phyloP scores from a whole-genome alignment of 2,329 filamentous ascomycete species.

The Cladosporium sp. region DNA sequence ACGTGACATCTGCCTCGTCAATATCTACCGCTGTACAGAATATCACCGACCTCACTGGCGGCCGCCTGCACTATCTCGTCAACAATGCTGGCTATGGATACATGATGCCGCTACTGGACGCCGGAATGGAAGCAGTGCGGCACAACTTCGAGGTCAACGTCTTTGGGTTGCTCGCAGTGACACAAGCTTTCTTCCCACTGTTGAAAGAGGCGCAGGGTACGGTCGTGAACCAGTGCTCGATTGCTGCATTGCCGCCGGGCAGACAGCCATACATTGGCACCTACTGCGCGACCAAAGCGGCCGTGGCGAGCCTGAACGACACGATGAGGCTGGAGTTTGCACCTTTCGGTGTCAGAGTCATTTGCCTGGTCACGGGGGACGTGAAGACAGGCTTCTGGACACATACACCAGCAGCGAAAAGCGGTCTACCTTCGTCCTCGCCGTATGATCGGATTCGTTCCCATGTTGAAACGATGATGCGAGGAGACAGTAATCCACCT shows the following conservation, averaged over 20 bases:
- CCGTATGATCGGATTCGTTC: slow-evolving; percentile 17
- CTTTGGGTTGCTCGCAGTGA: slow-evolving; percentile 35
- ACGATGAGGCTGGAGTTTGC: slow-evolving; percentile 24
- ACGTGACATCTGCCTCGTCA: slow-evolving; percentile 36
- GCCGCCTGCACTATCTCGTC: slow-evolving; percentile 40
- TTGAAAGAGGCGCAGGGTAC: slow-evolving; percentile 33
- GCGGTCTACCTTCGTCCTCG: slow-evolving; percentile 21
- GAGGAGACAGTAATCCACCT: slow-evolving; percentile 6
- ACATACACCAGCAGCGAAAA: background rate
- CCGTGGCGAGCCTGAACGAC: slow-evolving; percentile 19
- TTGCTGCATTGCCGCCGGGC: slow-evolving; percentile 19
- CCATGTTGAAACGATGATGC: slow-evolving; percentile 9
- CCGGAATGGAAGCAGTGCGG: slow-evolving; percentile 39
- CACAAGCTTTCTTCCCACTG: slow-evolving; percentile 44
- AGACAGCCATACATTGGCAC: slow-evolving; percentile 26
- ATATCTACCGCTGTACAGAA: slow-evolving; percentile 30
- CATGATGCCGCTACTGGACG: slow-evolving; percentile 24
- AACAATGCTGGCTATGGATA: slow-evolving; percentile 42
- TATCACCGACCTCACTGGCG: slow-evolving; percentile 25
- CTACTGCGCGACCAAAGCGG: slow-evolving; percentile 29
- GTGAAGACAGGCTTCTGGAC: slow-evolving; percentile 15
- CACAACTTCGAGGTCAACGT: slow-evolving; percentile 46
- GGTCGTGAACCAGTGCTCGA: slow-evolving; percentile 35
- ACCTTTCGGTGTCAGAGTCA: slow-evolving; percentile 23
- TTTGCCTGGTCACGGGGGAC: slow-evolving; percentile 17